These are phyloP conservation scores for Trapa incisa DNA, from an alignment of 345 rosid species.

Conservation along the genomic window DNA sequence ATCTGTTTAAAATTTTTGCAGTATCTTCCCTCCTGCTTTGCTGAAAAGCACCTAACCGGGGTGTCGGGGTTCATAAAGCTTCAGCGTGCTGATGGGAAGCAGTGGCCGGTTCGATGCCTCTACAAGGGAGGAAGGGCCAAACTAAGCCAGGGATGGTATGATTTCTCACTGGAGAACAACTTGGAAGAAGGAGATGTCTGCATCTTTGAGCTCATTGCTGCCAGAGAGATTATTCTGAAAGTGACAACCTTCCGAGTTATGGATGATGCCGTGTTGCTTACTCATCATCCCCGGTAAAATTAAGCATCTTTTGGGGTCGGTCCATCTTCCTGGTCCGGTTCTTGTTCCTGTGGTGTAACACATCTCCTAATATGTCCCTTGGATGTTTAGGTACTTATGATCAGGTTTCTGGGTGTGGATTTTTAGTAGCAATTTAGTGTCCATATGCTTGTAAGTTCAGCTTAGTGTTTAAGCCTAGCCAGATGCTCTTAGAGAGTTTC, in stretches of 20 bases:
- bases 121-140: conserved; percentile 18
- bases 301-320: background rate
- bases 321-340: background rate
- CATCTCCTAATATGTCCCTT: background rate
- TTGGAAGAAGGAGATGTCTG: conserved; percentile 51
- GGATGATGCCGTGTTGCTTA: conserved; percentile 12
- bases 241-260: conserved; percentile 40
- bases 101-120: conserved; percentile 40
- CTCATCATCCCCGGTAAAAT: conserved; percentile 4
- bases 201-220: conserved; percentile 36
- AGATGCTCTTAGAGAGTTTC: conserved; percentile 2
- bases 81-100: conserved; percentile 25
- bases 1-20: conserved; percentile 10
- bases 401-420: conserved; percentile 10
- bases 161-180: conserved; percentile 36
- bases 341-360: conserved; percentile 6
- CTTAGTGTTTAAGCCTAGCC: conserved; percentile 7
- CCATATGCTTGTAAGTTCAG: conserved; percentile 8
- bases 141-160: conserved; percentile 47
- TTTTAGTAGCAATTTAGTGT: conserved; percentile 7
- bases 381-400: conserved; percentile 2
- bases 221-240: conserved; percentile 28
- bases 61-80: conserved; percentile 29
- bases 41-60: conserved; percentile 27
- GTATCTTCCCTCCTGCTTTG: conserved; percentile 42